phyloP scores from a whole-genome alignment of 169 alveolate species.

The Ichthyophthirius multifiliis region DNA sequence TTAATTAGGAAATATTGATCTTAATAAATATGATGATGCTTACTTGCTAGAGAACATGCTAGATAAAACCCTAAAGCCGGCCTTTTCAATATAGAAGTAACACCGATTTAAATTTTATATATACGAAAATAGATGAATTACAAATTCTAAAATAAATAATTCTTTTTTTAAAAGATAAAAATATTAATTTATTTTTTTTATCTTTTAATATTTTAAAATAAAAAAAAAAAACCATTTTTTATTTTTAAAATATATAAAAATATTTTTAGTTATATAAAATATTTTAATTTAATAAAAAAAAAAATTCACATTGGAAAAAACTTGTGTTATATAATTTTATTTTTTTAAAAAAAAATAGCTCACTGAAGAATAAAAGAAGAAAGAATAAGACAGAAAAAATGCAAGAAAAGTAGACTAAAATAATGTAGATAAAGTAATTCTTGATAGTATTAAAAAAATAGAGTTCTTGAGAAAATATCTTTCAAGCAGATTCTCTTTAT shows the following conservation, averaged over 20 bases:
- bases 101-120: neutral
- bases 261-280: too few relatives aligned
- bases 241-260: neutral
- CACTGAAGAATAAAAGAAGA: slow-evolving; percentile 22
- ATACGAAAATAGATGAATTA: slow-evolving; percentile 5
- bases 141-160: neutral
- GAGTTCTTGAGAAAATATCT: slow-evolving; percentile 75
- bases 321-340: too few relatives aligned
- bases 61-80: slow-evolving; percentile 56
- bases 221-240: neutral
- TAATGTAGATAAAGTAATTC: slow-evolving; percentile 39
- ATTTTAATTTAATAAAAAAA: too few relatives aligned
- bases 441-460: slow-evolving; percentile 51
- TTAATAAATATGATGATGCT: slow-evolving; percentile 53
- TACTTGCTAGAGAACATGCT: slow-evolving; percentile 56
- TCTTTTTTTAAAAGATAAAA: neutral
- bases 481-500: slow-evolving; percentile 88
- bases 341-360: slow-evolving; percentile 4
- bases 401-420: slow-evolving; percentile 22
- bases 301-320: too few relatives aligned
- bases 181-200: neutral
- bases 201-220: neutral
- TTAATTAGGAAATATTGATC: slow-evolving; percentile 73
- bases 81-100: slow-evolving; percentile 11
- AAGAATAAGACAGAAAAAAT: slow-evolving; percentile 17